Evolutionary conservation across 805 yeast species (phyloP).

Genomic region (Scheffersomyces ergatensis): DNA sequence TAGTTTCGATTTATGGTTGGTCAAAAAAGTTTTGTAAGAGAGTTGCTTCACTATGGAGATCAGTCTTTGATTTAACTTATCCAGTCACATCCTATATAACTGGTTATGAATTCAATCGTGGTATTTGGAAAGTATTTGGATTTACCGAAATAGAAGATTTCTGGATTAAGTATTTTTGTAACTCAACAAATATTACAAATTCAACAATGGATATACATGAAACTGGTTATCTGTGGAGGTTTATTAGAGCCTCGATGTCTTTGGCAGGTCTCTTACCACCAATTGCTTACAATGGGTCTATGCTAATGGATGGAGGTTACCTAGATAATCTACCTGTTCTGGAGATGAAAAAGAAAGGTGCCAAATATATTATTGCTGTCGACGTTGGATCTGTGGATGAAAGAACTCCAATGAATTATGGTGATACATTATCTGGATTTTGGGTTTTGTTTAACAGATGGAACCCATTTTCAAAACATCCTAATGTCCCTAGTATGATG

Average conservation of each 20-base stretch:
- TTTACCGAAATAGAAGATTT: slow-evolving; percentile 92
- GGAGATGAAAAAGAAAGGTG: slow-evolving; percentile 90
- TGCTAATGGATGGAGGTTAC: slow-evolving; percentile 95
- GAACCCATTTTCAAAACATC: slow-evolving; percentile 86
- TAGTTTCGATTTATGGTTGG: slow-evolving; percentile 87
- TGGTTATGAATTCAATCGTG: slow-evolving; percentile 95
- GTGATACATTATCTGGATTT: slow-evolving; percentile 87
- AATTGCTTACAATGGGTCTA: slow-evolving; percentile 81
- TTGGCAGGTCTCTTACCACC: slow-evolving; percentile 92
- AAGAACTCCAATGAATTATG: slow-evolving; percentile 83
- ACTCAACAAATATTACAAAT: slow-evolving; percentile 92
- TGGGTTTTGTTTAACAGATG: slow-evolving; percentile 87
- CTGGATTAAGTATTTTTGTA: slow-evolving; percentile 86
- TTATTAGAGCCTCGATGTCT: slow-evolving; percentile 94
- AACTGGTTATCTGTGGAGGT: slow-evolving; percentile 93
- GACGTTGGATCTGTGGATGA: slow-evolving; percentile 97
- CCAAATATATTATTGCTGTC: slow-evolving; percentile 81
- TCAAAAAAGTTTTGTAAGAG: slow-evolving; percentile 84
- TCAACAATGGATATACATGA: slow-evolving; percentile 94
- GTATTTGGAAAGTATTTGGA: slow-evolving; percentile 96
- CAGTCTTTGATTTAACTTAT: slow-evolving; percentile 79
- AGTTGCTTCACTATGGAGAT: slow-evolving; percentile 82
- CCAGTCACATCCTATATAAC: slow-evolving; percentile 95
- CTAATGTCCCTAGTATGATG: slow-evolving; percentile 90
- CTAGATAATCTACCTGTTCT: slow-evolving; percentile 89